phyloP scores from a whole-genome alignment of 2,329 filamentous ascomycete genomes.

The Arthroderma uncinatum region DNA sequence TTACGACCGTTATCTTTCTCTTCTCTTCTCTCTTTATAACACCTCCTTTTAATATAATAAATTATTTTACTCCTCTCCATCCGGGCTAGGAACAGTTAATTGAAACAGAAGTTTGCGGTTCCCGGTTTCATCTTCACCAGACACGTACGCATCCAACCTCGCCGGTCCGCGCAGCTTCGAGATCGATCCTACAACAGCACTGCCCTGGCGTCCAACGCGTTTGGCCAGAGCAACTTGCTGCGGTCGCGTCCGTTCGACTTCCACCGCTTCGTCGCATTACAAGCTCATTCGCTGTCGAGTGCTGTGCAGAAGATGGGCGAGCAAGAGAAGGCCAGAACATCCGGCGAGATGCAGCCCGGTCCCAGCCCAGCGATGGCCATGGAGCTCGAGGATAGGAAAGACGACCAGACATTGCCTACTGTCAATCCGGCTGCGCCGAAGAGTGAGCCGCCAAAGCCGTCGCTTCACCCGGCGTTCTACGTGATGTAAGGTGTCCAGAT shows the following conservation, averaged over 20 bases:
- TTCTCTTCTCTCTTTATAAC: too few relatives aligned
- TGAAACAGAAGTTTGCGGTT: too few relatives aligned
- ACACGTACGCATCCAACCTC: too few relatives aligned
- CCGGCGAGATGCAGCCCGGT: constrained; percentile 50
- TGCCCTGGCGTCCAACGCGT: constrained; percentile 35
- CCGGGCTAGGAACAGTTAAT: too few relatives aligned
- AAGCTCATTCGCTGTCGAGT: constrained; percentile 24
- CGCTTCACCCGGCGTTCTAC: constrained; percentile 74
- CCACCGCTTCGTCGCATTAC: constrained; percentile 36
- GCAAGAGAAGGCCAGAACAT: constrained; percentile 73
- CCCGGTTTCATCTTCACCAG: too few relatives aligned
- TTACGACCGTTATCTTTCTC: too few relatives aligned
- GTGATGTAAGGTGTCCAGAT: constrained; percentile 45
- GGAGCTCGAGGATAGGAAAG: constrained; percentile 27
- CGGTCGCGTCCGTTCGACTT: constrained; percentile 40
- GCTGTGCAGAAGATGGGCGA: constrained; percentile 54
- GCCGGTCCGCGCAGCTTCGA: too few relatives aligned
- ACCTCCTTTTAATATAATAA: too few relatives aligned
- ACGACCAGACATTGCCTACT: constrained; percentile 57
- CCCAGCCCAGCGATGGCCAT: constrained; percentile 5
- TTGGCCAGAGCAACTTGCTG: constrained; percentile 32
- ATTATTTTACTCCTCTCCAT: too few relatives aligned
- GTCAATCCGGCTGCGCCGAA: constrained; percentile 68
- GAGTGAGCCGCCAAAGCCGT: constrained; percentile 50
- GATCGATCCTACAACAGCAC: too few relatives aligned